phyloP scores from a whole-genome alignment of 1,284 basidiomycete species.

The Ganoderma sinense region DNA sequence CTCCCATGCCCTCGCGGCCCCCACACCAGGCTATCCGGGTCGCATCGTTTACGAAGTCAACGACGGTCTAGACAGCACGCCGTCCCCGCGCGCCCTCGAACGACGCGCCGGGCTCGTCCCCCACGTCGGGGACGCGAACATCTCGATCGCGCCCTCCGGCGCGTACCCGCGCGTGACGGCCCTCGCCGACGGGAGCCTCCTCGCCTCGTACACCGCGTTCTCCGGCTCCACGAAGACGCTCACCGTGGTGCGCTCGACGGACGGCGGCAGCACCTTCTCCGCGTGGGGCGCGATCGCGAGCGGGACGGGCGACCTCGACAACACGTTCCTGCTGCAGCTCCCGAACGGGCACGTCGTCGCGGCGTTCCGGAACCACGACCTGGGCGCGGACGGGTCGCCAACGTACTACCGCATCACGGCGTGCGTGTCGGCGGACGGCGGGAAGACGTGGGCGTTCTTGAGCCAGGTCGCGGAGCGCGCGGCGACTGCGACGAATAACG shows the following conservation, averaged over 20 bases:
- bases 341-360: conserved; percentile 16
- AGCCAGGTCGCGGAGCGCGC: not conserved
- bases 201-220: conserved; percentile 7
- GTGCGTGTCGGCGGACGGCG: conserved; percentile 1
- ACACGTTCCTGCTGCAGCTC: conserved; percentile 17
- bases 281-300: conserved; percentile 13
- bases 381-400: not conserved
- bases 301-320: conserved; percentile 18
- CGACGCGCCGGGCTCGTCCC: conserved; percentile 74
- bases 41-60: not conserved
- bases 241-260: conserved; percentile 9
- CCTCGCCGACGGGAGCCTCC: conserved; percentile 12
- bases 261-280: conserved; percentile 13
- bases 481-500: not conserved
- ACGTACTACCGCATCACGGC: conserved; percentile 18
- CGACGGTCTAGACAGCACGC: not conserved
- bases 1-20: not conserved
- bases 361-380: conserved; percentile 20
- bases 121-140: conserved; percentile 62
- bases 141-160: conserved; percentile 14
- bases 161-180: conserved; percentile 16
- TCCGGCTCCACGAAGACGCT: conserved; percentile 6
- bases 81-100: conserved; percentile 55
- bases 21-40: not conserved
- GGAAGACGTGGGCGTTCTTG: not conserved